Conservation (phyloP, 1,284 basidiomycete species). For the Rhodotorula sp. region DNA sequence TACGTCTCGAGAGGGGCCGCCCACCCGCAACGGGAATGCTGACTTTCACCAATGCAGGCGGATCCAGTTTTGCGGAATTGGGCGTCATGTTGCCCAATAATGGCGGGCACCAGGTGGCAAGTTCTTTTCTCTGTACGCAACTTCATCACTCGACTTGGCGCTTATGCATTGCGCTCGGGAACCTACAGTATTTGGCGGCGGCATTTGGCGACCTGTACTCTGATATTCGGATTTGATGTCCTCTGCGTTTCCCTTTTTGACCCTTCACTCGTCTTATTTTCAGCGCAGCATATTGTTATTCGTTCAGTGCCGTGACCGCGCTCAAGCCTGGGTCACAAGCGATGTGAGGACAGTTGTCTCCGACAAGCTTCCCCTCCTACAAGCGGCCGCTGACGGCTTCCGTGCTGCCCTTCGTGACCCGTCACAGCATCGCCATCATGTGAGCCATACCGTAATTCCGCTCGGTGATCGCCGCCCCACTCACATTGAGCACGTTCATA, state of each 20-base stretch:
- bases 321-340: conserved; percentile 59
- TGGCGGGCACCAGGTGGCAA: conserved; percentile 58
- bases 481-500: background rate
- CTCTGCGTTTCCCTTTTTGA: background rate
- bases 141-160: background rate
- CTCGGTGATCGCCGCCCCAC: background rate
- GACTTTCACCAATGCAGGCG: conserved; percentile 74
- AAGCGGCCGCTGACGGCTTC: no score
- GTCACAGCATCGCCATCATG: conserved; percentile 7
- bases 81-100: conserved; percentile 75
- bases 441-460: background rate
- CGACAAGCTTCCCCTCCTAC: no score
- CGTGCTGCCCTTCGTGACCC: background rate
- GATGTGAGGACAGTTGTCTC: conserved; percentile 45
- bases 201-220: conserved; percentile 50
- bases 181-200: conserved; percentile 75
- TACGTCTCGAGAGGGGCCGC: conserved; percentile 3
- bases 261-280: background rate
- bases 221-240: background rate
- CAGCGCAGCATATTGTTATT: conserved; percentile 55
- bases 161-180: conserved; percentile 45
- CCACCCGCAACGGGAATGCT: conserved; percentile 63
- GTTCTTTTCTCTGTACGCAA: no score
- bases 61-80: conserved; percentile 55
- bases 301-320: conserved; percentile 49